Evolutionary conservation across 306 rosid genomes (phyloP).

Genomic region (Nissolia schottii): DNA sequence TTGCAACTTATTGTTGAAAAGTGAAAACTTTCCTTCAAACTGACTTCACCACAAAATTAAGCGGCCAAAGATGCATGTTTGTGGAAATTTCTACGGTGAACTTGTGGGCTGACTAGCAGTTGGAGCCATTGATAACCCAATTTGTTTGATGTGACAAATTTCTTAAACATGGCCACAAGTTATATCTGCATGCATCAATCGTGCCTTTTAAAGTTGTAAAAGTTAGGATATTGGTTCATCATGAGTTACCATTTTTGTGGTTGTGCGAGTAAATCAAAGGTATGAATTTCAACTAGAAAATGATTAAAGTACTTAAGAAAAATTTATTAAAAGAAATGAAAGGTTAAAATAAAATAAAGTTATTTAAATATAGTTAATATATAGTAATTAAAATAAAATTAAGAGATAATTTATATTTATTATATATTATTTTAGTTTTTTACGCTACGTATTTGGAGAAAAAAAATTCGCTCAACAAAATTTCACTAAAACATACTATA

Average conservation of each 20-base stretch:
- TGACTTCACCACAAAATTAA: neutral
- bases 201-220: no score
- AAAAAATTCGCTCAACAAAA: no score
- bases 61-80: neutral
- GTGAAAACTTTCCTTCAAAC: neutral
- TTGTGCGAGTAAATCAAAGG: neutral
- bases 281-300: no score
- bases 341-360: no score
- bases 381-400: no score
- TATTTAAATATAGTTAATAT: no score
- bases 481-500: no score
- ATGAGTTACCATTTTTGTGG: neutral
- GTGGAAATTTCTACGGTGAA: neutral
- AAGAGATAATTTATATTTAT: no score
- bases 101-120: neutral
- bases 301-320: no score
- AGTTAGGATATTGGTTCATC: neutral
- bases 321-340: no score
- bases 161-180: neutral
- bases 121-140: neutral
- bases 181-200: neutral
- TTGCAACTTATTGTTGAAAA: neutral
- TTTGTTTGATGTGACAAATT: neutral
- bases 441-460: no score
- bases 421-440: no score